Evolutionary conservation across 2,329 filamentous ascomycete genomes (phyloP), one percentile per base, ranked within the genome.

Genomic region (Colletotrichum sp.): DNA sequence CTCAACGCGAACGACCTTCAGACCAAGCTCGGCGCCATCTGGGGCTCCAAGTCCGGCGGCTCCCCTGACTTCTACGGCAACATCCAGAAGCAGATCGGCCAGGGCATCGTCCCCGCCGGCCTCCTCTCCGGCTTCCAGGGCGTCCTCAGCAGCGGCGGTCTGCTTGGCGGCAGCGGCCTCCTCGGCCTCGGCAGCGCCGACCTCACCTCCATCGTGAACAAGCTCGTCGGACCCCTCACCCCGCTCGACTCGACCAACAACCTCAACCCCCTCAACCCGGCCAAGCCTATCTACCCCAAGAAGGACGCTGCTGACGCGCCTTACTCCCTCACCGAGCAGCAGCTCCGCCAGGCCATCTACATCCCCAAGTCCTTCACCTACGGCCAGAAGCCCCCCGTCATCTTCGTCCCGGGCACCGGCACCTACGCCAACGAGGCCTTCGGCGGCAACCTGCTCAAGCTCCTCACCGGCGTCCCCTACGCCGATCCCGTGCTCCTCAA

Each of bases 401-500:
- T 91, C 15, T 84, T 92, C 13, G 84, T 91, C 8, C 89, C 89
- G 4, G 89, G 89, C 3, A 91, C 90, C 0, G 89, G 87, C 15
- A 78, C 85, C 32, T 88, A 87, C 15, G 89, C 87, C 3, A 87
- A 86, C 61, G 80, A 82, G 32, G 85, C 83, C 39, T 91, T 85
- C 76, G 78, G 82, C 10, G 85, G 83, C 70, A 91, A 88, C 79
- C 86, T 90, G 70, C 87, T 86, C 70, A 88, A 89, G 65, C 82
- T 91, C 1, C 81, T 91, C 12, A 79, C 82, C 3, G 82, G 83
- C 30, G 83, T 84, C 1, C 77, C 78, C 28, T 86, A 85, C 70
- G 87, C 84, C 18, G 88, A 91, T 77, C 86, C 88, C 0, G 86
- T 91, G 22, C 92, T 89, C 87, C 82, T 92, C 25, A 92, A 92